phyloP scores from a whole-genome alignment of 345 rosid genomes.

The Eutrema heterophyllum region DNA sequence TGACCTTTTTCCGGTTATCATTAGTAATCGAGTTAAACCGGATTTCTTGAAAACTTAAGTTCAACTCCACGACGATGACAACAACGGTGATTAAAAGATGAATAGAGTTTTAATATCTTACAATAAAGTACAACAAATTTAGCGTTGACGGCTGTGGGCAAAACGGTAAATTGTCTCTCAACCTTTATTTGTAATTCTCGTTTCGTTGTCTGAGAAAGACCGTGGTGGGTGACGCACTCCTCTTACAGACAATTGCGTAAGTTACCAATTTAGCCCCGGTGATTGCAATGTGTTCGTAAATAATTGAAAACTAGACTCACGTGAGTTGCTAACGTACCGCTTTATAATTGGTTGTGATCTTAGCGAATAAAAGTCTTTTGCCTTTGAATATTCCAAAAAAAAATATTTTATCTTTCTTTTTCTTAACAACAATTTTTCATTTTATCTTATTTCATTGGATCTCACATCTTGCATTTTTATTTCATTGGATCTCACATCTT shows the following conservation, averaged over 20 bases:
- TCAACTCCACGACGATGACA: neutral
- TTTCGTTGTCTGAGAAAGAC: conserved; percentile 15
- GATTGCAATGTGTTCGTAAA: neutral
- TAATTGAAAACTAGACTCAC: conserved; percentile 1
- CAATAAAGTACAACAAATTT: no score
- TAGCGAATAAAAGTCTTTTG: neutral
- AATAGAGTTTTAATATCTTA: no score
- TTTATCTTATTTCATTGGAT: no score
- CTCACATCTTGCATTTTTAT: no score
- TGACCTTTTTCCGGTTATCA: neutral
- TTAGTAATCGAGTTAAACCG: neutral
- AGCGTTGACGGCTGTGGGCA: conserved; percentile 12
- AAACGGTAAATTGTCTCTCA: neutral
- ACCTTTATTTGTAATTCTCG: no score
- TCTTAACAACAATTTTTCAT: no score
- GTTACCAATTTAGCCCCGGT: neutral
- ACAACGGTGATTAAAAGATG: neutral
- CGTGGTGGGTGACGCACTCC: conserved; percentile 17
- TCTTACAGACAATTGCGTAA: neutral
- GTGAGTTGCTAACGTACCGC: neutral
- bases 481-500: no score
- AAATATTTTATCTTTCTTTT: neutral
- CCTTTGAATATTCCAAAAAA: neutral
- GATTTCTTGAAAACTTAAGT: neutral
- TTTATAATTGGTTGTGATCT: conserved; percentile 13